phyloP scores from a whole-genome alignment of 805 yeast genomes.

The Kuraishia piskuri region DNA sequence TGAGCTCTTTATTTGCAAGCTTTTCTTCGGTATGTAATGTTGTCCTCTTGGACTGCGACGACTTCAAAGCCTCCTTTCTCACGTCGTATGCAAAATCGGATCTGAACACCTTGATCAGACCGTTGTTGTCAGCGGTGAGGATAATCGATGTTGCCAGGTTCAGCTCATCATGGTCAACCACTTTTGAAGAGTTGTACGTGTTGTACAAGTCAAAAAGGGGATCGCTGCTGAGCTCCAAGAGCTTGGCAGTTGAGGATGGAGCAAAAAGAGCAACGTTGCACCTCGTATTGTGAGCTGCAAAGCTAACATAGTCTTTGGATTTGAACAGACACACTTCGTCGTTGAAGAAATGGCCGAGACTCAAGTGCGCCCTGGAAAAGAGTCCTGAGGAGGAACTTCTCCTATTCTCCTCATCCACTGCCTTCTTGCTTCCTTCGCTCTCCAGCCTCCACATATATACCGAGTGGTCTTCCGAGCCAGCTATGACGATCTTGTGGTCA shows the following conservation, averaged over 20 bases:
- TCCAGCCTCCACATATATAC: constrained; percentile 68
- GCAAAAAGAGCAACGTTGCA: constrained; percentile 77
- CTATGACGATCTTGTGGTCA: constrained; percentile 47
- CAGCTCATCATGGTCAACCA: not conserved
- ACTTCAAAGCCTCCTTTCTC: constrained; percentile 19
- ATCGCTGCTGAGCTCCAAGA: constrained; percentile 69
- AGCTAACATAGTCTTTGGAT: constrained; percentile 55
- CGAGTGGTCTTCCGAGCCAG: constrained; percentile 87
- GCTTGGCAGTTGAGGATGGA: constrained; percentile 56
- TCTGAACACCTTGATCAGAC: constrained; percentile 68
- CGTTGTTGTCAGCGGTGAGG: constrained; percentile 69
- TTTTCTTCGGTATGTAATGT: constrained; percentile 5
- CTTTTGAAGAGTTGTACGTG: constrained; percentile 7
- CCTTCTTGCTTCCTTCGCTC: constrained; percentile 12
- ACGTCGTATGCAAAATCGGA: constrained; percentile 59
- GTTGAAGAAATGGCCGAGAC: constrained; percentile 14
- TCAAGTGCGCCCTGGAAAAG: not conserved
- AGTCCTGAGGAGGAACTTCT: not conserved
- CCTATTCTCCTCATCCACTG: constrained; percentile 3
- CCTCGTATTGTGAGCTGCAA: constrained; percentile 68
- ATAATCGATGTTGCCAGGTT: constrained; percentile 38
- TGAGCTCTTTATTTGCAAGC: not conserved
- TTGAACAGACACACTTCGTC: constrained; percentile 31
- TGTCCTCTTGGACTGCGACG: not conserved
- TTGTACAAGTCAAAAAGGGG: constrained; percentile 56